phyloP scores from a whole-genome alignment of 495 filamentous ascomycete genomes.

The Xylaria acuta region DNA sequence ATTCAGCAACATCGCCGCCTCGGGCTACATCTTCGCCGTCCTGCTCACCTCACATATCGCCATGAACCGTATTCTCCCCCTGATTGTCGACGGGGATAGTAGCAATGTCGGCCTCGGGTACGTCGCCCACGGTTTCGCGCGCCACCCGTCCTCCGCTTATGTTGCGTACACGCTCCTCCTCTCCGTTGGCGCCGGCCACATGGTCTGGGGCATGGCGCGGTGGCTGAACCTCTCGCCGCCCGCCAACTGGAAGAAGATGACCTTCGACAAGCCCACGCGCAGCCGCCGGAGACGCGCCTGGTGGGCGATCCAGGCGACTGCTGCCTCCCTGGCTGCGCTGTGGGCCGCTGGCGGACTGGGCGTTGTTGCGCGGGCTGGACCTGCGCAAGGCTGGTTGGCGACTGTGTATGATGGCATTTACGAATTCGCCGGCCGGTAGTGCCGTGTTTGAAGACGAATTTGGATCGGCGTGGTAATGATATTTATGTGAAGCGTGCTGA shows the following conservation, averaged over 20 bases:
- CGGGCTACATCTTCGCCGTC: constrained; percentile 71
- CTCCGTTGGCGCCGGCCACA: constrained; percentile 73
- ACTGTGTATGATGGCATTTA: constrained; percentile 73
- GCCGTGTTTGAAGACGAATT: not conserved
- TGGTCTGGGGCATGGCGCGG: constrained; percentile 80
- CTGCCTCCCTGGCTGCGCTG: constrained; percentile 60
- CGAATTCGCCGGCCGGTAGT: constrained; percentile 22
- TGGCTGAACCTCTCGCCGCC: constrained; percentile 67
- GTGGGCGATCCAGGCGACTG: constrained; percentile 70
- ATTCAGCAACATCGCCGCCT: constrained; percentile 66
- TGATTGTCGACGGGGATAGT: constrained; percentile 79
- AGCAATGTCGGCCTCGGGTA: constrained; percentile 81
- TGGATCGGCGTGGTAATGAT: not conserved
- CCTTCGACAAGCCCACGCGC: constrained; percentile 51
- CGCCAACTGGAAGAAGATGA: constrained; percentile 50
- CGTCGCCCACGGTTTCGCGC: constrained; percentile 84
- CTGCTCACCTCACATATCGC: constrained; percentile 71
- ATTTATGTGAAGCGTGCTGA: not conserved
- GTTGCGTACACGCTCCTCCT: constrained; percentile 72
- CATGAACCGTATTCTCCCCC: constrained; percentile 73
- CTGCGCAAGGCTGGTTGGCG: constrained; percentile 76
- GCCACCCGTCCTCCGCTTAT: constrained; percentile 68
- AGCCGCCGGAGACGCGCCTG: constrained; percentile 64
- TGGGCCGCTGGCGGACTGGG: constrained; percentile 86
- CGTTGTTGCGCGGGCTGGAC: constrained; percentile 75